phyloP scores from a whole-genome alignment of 176 grass and related monocot genomes.

The Lolium rigidum region DNA sequence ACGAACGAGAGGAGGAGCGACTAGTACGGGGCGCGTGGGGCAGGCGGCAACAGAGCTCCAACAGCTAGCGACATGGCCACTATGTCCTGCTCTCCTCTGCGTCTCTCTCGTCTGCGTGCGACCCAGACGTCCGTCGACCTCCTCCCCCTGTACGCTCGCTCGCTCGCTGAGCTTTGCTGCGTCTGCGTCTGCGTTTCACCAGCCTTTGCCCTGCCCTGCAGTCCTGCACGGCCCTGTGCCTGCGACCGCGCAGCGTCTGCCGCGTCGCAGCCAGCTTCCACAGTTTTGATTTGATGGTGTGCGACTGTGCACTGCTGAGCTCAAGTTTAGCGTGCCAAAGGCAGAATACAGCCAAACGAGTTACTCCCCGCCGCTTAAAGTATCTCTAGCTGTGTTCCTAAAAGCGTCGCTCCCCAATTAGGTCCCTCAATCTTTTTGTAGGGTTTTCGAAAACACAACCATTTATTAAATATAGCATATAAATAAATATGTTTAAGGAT shows the following conservation, averaged over 20 bases:
- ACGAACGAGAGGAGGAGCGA: background rate
- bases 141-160: too few species aligned
- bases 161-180: background rate
- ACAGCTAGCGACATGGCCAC: conserved; percentile 51
- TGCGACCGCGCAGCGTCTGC: conserved; percentile 9
- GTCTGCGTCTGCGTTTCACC: background rate
- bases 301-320: too few species aligned
- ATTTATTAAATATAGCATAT: too few species aligned
- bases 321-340: too few species aligned
- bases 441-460: too few species aligned
- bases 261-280: conserved; percentile 33
- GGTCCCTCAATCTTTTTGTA: too few species aligned
- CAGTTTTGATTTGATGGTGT: background rate
- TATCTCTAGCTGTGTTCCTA: too few species aligned
- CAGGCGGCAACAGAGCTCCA: conserved; percentile 46
- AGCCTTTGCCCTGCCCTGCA: background rate
- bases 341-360: too few species aligned
- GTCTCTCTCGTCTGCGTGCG: background rate
- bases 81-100: background rate
- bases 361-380: too few species aligned
- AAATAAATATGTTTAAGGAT: too few species aligned
- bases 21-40: background rate
- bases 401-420: too few species aligned
- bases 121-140: too few species aligned
- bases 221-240: background rate